Percentiles rank a stretch among this genome's conserved stretches.
These are phyloP conservation scores for Phyllosticta paracitricarpa DNA, from an alignment of 2,329 filamentous ascomycete genomes.

Conservation along the genomic window DNA sequence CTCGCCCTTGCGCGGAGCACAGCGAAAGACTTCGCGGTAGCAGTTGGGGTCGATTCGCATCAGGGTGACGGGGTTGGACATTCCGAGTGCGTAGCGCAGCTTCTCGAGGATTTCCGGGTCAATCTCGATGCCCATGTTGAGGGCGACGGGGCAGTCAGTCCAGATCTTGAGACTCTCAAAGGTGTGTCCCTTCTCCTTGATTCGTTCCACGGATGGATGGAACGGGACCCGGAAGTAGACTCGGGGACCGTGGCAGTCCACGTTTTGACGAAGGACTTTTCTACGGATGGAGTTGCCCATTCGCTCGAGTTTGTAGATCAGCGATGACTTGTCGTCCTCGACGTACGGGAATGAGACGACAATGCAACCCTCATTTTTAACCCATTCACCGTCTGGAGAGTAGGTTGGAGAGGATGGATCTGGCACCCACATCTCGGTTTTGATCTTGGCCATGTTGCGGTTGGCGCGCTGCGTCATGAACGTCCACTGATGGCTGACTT, in stretches of 20 bases:
- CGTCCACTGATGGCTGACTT: constrained; percentile 46
- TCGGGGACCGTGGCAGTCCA: constrained; percentile 41
- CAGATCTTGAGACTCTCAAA: constrained; percentile 56
- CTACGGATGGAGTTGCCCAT: constrained; percentile 24
- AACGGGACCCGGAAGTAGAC: constrained; percentile 59
- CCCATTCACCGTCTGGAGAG: constrained; percentile 37
- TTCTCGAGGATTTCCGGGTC: constrained; percentile 49
- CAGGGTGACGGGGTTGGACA: constrained; percentile 54
- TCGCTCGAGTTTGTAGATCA: constrained; percentile 22
- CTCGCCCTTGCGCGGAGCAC: constrained; percentile 45
- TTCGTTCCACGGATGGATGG: constrained; percentile 48
- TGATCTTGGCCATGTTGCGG: constrained; percentile 61
- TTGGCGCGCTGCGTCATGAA: constrained; percentile 62
- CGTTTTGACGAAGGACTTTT: background rate
- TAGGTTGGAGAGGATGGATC: constrained; percentile 48
- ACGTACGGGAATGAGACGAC: constrained; percentile 54
- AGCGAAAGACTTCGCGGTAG: constrained; percentile 49
- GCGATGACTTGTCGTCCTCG: constrained; percentile 18
- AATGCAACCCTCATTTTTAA: constrained; percentile 49
- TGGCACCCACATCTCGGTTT: constrained; percentile 58
- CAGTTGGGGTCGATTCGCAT: constrained; percentile 55
- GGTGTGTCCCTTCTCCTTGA: constrained; percentile 48
- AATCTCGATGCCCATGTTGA: constrained; percentile 37
- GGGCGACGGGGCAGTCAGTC: constrained; percentile 44
- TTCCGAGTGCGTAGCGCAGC: constrained; percentile 55